Evolutionary conservation across 169 alveolate genomes (phyloP).

Genomic region (Plasmodium reichenowi): DNA sequence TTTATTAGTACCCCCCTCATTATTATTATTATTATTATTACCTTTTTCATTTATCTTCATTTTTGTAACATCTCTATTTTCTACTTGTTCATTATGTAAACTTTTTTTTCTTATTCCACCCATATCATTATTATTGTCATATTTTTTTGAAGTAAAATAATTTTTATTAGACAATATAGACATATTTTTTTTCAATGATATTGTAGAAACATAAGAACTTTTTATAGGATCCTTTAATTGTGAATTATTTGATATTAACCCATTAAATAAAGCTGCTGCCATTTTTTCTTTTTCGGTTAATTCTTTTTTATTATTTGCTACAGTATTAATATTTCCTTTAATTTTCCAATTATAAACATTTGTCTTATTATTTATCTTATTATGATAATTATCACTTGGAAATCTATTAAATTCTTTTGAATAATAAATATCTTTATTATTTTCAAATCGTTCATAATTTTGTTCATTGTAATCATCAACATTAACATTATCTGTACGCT

Average conservation of each 20-base stretch:
- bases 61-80: constrained; percentile 1
- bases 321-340: neutral
- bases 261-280: constrained; percentile 79
- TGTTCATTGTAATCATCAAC: constrained; percentile 13
- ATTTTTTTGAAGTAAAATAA: constrained; percentile 14
- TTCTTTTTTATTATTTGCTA: neutral
- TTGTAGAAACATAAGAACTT: constrained; percentile 36
- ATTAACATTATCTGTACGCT: constrained; percentile 19
- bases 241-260: constrained; percentile 50
- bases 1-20: neutral
- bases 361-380: constrained; percentile 8
- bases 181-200: constrained; percentile 32
- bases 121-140: constrained; percentile 10
- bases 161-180: constrained; percentile 36
- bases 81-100: neutral
- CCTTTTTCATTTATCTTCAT: no score
- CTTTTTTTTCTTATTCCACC: neutral
- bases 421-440: constrained; percentile 6
- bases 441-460: constrained; percentile 54
- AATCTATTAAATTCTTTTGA: constrained; percentile 17
- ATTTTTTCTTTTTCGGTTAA: constrained; percentile 75
- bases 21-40: no score
- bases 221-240: constrained; percentile 18
- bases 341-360: neutral
- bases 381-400: constrained; percentile 3